Base-by-base conservation (phyloP, 75 land plant genomes). In the Picea sitchensis region DNA sequence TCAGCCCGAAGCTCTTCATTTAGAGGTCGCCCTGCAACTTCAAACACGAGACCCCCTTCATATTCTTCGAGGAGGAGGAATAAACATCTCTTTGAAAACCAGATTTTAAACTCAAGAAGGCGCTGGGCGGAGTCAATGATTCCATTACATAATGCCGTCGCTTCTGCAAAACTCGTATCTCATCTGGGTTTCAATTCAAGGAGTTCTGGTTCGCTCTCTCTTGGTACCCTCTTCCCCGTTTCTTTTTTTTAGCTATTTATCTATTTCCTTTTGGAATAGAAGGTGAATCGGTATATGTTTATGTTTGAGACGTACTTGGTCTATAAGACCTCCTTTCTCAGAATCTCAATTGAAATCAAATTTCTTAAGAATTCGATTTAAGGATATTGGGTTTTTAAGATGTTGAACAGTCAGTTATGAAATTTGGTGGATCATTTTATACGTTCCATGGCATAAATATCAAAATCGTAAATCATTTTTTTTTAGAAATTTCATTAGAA, bases 151-250 rank as follows among this genome's bases (percentile, higher is more conserved):
- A 75, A 75, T 57, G 76, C 76, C 32, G 76, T 75, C 1, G 76
- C 76, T 26, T 75, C 76, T 14, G 76, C 76, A 2, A 75, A 75
- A 21, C 59, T 75, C 36, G 76, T 75, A n/a, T 18, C 76, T 26
- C 76, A 75, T 17, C 76, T 75, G 31, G 47, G 59, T 14, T 44
- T 75, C 60, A 75, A 58, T 51, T 75, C 76, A 13, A 44, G 76
- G 76, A 75, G 59, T 75, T 23, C 34, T 31, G 32, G 76, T 75
- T 57, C 59, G 76, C 59, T 75, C 20, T 75, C 76, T 75, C 58
- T 9, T 14, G 58, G 76, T 75, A 75, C 58, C 76, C 76, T 75
- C 30, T 21, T 21, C 64, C n/a, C 7, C 64, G 18, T 62, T 62
- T 62, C 64, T 4, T 2, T 62, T 47, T 51, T 51, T 51, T 8